Evolutionary conservation across 176 grass and related monocot genomes (phyloP), one percentile per base, ranked within the genome.

Genomic region (Carex parvula): DNA sequence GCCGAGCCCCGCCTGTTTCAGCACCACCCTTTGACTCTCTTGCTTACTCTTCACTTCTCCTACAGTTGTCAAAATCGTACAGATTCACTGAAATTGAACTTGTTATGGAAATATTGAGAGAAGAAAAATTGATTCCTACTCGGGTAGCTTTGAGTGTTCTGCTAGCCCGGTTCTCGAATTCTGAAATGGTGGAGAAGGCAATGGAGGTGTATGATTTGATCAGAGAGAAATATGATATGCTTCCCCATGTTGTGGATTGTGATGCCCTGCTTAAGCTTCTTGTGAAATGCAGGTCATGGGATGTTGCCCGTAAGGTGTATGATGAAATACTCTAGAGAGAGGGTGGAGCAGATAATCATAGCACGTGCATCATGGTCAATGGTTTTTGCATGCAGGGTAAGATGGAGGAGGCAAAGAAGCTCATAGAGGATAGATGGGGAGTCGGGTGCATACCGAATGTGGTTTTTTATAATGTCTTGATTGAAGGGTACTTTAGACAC

Each of bases 401-500:
- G 56, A 90, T 94, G 81, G 90, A 94, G 24, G 90, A 94, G 64
- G 92, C 88, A 1, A 85, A 80, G 89, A 87, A 46, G 59, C 68
- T 94, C 87, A 92, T 97, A 37, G 90, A 92, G 84, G 80, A 88
- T 61, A 92, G 94, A 80, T 97, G 90, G 90, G 90, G 94, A 20
- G 85, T 59, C 0, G 90, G 87, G 71, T 94, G 92, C 29, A 66
- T 94, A 54, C 94, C 90, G 0, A 79, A 89, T 33, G 39, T 80
- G 0, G 64, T 97, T 44, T 97, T 94, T 70, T 94, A 94, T 69
- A 97, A 92, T 52, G 88, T 85, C 24, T 64, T 94, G 77, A 88
- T 97, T 0, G 88, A 89, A 66, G 92, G 92, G 50, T 97, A 92
- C 69, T 94, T 90, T 77, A 88, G 65, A 5, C 76, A 88, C 0